Base-by-base conservation (phyloP, 257 asterid species). In the Primulina tabacum region DNA sequence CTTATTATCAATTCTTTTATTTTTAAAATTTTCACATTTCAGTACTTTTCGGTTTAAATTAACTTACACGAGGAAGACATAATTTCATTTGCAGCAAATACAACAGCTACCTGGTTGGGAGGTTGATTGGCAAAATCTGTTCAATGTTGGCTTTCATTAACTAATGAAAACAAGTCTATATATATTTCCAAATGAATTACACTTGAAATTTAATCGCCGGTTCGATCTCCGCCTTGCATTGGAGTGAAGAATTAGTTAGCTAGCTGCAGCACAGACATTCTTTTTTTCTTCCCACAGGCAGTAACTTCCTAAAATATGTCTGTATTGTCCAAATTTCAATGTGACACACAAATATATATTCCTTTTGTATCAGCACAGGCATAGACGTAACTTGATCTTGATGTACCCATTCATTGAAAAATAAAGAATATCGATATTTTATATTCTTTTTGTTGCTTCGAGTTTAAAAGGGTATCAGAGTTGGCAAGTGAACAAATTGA, bases 31-130 rank as follows among this genome's bases (percentile, higher is more conserved):
- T 34, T 33, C 7, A 33, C 35, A 32, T 5, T 16, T 47, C 18
- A 17, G 60, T 26, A 28, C 30, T 2, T 17, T 28, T 5, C 16
- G 34, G 30, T 24, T 26, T 14, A 9, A 60, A 28, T 28, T 28
- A 28, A 66, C 16, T 34, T 55, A 50, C 55, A 57, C 52, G 35
- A 33, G 68, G 61, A 37, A 55, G 21, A 14, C 20, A 60, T 53
- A 0, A 71, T 43, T 78, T n/a, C 71, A 73, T 50, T 65, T 82
- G 82, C 85, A 85, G 89, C 86, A 82, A 81, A 59, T 77, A 56
- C 92, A 84, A 55, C 88, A 81, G 72, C 68, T 82, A 52, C 64
- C 88, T 12, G 75, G 75, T 21, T 84, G 85, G 85, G 95, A 84
- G 33, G 70, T 73, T 16, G 95, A 85, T 57, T 80, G 86, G 85